These are phyloP conservation scores for Monascus purpureus DNA, from an alignment of 495 filamentous ascomycete species.

Conservation along the genomic window DNA sequence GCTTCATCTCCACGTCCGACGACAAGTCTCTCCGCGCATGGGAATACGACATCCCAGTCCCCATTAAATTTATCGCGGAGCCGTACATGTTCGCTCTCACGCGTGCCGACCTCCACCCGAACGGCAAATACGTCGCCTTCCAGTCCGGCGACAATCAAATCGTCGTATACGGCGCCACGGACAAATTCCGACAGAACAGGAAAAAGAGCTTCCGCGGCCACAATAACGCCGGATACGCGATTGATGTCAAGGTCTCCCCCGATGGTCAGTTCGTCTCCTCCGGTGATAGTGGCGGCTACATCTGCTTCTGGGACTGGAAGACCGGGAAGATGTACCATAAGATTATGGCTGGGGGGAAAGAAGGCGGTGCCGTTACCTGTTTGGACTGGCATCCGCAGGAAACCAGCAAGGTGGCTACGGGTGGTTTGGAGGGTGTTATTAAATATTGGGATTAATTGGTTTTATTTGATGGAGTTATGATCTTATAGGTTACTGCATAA, in stretches of 20 bases:
- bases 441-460: constrained; percentile 79
- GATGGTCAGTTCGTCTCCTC: constrained; percentile 79
- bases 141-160: constrained; percentile 93
- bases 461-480: too few relatives aligned
- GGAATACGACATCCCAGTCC: constrained; percentile 93
- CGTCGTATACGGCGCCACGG: constrained; percentile 80
- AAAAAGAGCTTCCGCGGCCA: constrained; percentile 95
- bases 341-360: constrained; percentile 55
- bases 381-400: constrained; percentile 92
- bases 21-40: constrained; percentile 91
- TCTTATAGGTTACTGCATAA: too few relatives aligned
- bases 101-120: constrained; percentile 66
- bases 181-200: constrained; percentile 92
- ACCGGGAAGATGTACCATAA: constrained; percentile 97
- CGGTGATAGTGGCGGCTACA: constrained; percentile 74
- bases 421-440: constrained; percentile 75
- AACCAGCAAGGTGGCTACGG: constrained; percentile 83
- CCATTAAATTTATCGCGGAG: constrained; percentile 84
- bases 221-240: constrained; percentile 86
- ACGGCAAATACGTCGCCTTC: constrained; percentile 83
- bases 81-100: constrained; percentile 94
- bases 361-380: constrained; percentile 57
- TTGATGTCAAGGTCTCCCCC: constrained; percentile 76
- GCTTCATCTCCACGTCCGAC: constrained; percentile 96
- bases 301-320: constrained; percentile 99